Base-by-base conservation (phyloP, 2,329 filamentous ascomycete species). In the Pseudocercospora eumusae region DNA sequence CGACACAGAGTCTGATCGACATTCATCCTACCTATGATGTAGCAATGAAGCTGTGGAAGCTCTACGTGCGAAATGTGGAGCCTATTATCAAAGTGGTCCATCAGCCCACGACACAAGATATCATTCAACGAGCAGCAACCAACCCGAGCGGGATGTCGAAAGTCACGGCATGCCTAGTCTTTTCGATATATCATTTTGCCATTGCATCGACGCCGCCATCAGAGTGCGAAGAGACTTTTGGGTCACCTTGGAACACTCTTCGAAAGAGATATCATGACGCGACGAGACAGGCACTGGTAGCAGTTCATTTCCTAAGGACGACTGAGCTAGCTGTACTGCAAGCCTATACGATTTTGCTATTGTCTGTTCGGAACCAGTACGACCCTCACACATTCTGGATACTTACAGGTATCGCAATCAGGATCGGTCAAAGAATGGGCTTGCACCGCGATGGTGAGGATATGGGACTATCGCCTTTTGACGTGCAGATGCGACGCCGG, bases 21-120 rank as follows among this genome's bases (percentile, higher is more conserved):
- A 7, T 87, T 83, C 23, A 78, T 90, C 72, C 72, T 64, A 81
- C 79, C 23, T 84, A 88, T 6, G 77, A 79, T 0, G 83, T 65
- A 15, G 72, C 72, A 86, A 76, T 84, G 81, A 83, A 71, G 67
- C 76, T 15, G 72, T 80, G 23, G 75, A 88, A 86, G 60, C 80
- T 86, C 5, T 92, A 86, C 71, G 81, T 86, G 59, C 84, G 89
- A 64, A 91, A 90, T 60, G 87, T 92, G 4, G 88, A 92, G 65
- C 87, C 88, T 0, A 75, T 91, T 10, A 79, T 88, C 66, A 91
- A 90, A 72, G 78, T 91, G n/a, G 70, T 91, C 9, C 89, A 92
- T 72, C 77, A 87, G 0, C 89, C 88, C 0, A 71, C 72, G 1
- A 25, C 72, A 84, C 15, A 74, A 73, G 36, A 82, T 8, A 85